phyloP scores from a whole-genome alignment of 805 yeast genomes.

The Candida railenensis region DNA sequence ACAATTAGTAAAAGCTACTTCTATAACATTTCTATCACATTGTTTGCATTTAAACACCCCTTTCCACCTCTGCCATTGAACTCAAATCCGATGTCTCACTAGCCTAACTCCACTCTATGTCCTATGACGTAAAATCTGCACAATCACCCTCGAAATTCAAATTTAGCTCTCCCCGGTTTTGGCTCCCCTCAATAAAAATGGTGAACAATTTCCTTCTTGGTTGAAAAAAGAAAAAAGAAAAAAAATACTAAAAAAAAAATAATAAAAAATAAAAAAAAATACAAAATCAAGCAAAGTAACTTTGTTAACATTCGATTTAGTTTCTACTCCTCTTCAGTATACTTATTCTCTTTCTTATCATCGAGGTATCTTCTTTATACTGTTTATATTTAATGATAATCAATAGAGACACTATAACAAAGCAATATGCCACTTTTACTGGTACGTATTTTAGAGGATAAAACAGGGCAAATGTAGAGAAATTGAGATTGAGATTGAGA shows the following conservation, averaged over 20 bases:
- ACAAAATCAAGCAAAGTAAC: not conserved
- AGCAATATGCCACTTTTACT: constrained; percentile 4
- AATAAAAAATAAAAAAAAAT: too few species aligned
- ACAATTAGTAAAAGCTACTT: too few species aligned
- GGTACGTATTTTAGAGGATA: not conserved
- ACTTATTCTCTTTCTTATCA: not conserved
- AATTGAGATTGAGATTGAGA: too few species aligned
- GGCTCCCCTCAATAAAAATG: not conserved
- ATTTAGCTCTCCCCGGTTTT: not conserved
- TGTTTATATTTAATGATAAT: not conserved
- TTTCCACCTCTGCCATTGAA: too few species aligned
- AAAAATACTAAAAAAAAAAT: too few species aligned
- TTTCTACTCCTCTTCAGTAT: not conserved
- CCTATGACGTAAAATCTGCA: not conserved
- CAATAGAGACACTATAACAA: not conserved
- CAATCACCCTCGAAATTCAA: not conserved
- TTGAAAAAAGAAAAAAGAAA: not conserved
- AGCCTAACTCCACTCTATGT: not conserved
- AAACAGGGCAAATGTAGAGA: not conserved
- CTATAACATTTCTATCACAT: too few species aligned
- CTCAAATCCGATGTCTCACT: not conserved
- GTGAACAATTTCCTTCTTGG: not conserved
- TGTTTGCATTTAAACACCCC: too few species aligned
- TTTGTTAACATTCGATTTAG: not conserved
- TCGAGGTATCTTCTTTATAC: too few species aligned